Evolutionary conservation across 106 monocot genomes (phyloP).

Genomic region (Hemerocallis citrina): DNA sequence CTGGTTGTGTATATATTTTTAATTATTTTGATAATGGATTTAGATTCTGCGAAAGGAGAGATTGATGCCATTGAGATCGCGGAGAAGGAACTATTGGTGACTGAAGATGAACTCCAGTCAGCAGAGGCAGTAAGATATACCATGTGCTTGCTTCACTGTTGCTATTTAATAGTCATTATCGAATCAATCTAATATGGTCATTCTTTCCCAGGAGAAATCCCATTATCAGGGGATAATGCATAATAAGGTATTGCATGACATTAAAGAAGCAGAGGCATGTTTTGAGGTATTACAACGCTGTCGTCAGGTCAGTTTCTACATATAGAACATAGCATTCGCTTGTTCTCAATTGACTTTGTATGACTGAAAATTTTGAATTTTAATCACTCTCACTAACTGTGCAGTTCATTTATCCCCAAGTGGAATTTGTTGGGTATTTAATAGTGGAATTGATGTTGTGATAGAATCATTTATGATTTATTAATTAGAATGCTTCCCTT

Average conservation of each 20-base stretch:
- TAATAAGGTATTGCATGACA: constrained; percentile 71
- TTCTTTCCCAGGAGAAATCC: constrained; percentile 45
- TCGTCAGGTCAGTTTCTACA: constrained; percentile 70
- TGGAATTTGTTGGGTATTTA: too few species aligned
- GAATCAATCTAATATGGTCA: background rate
- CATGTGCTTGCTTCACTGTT: background rate
- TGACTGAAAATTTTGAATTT: too few species aligned
- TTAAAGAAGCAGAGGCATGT: constrained; percentile 60
- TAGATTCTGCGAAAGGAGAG: constrained; percentile 75
- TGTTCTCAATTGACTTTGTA: too few species aligned
- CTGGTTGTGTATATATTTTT: background rate
- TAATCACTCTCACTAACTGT: too few species aligned
- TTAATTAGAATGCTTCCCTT: too few species aligned
- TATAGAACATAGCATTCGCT: too few species aligned
- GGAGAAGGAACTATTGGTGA: constrained; percentile 49
- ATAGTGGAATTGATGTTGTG: too few species aligned
- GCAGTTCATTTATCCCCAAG: too few species aligned
- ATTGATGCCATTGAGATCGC: constrained; percentile 60
- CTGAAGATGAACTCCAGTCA: constrained; percentile 54
- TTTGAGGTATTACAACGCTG: constrained; percentile 41
- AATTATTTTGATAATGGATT: constrained; percentile 8
- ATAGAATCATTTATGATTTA: too few species aligned
- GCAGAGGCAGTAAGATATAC: constrained; percentile 44
- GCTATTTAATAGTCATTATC: background rate
- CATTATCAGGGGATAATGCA: constrained; percentile 92